Percentiles rank a stretch among this genome's conserved stretches.
These are phyloP conservation scores for Aspergillus tubingensis DNA, from an alignment of 2,329 filamentous ascomycete species.

Conservation along the genomic window DNA sequence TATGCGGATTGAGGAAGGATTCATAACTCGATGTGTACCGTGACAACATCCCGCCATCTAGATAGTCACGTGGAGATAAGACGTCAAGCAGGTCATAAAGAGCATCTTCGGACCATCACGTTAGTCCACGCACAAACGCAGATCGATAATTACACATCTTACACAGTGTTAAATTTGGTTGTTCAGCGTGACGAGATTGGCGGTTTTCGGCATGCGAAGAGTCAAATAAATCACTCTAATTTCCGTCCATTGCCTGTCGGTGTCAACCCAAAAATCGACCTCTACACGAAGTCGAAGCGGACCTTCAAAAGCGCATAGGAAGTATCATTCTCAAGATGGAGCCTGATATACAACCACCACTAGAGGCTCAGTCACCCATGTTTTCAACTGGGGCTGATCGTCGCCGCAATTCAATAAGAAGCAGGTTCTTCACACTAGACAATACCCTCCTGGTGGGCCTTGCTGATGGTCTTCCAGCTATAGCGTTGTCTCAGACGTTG, in stretches of 20 bases:
- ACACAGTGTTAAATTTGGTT: neutral
- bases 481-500: constrained; percentile 91
- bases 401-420: constrained; percentile 42
- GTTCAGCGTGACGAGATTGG: neutral
- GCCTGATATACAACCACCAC: constrained; percentile 26
- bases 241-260: neutral
- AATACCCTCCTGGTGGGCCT: neutral
- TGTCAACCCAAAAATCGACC: neutral
- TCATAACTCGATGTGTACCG: neutral
- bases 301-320: neutral
- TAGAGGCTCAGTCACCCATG: constrained; percentile 25
- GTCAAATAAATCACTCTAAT: neutral
- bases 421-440: constrained; percentile 34
- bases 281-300: neutral
- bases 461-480: constrained; percentile 44
- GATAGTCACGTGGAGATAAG: neutral
- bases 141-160: neutral
- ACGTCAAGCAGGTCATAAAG: neutral
- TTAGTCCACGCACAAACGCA: neutral
- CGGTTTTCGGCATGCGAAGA: neutral
- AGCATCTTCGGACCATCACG: neutral
- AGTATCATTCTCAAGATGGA: constrained; percentile 31
- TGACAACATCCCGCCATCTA: neutral
- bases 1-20: neutral
- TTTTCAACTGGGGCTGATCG: constrained; percentile 23